Evolutionary conservation across 176 grass and related monocot genomes (phyloP).

Genomic region (Aegilops sharonensis): DNA sequence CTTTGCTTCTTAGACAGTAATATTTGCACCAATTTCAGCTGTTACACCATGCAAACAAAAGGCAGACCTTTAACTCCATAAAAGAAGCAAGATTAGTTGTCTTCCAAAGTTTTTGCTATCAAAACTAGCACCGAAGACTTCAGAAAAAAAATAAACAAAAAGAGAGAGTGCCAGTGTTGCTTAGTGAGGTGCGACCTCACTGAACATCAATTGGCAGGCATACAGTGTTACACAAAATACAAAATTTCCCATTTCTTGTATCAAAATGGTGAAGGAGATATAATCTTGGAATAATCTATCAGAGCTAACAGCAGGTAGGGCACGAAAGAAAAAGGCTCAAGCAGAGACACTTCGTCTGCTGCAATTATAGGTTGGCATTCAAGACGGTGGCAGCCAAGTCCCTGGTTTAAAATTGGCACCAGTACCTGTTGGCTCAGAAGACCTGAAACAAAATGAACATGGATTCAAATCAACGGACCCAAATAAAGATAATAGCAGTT

Average conservation of each 20-base stretch:
- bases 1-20: too few species aligned
- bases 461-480: neutral
- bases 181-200: too few species aligned
- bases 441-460: conserved; percentile 35
- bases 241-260: neutral
- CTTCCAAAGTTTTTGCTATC: too few species aligned
- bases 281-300: neutral
- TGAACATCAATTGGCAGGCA: too few species aligned
- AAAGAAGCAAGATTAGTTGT: too few species aligned
- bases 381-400: conserved; percentile 72
- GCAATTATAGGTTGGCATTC: conserved; percentile 18
- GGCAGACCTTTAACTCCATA: too few species aligned
- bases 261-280: neutral
- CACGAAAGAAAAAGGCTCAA: neutral
- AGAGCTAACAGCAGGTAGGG: neutral
- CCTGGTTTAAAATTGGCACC: conserved; percentile 55
- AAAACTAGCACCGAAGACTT: too few species aligned
- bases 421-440: conserved; percentile 53
- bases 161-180: too few species aligned
- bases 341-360: neutral
- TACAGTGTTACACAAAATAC: too few species aligned
- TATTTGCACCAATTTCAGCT: too few species aligned
- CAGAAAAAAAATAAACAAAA: too few species aligned
- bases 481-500: neutral
- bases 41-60: too few species aligned